Evolutionary conservation across 768 basidiomycete species (phyloP), one percentile per base, ranked within the genome.

Genomic region (Sutorius australiensis): DNA sequence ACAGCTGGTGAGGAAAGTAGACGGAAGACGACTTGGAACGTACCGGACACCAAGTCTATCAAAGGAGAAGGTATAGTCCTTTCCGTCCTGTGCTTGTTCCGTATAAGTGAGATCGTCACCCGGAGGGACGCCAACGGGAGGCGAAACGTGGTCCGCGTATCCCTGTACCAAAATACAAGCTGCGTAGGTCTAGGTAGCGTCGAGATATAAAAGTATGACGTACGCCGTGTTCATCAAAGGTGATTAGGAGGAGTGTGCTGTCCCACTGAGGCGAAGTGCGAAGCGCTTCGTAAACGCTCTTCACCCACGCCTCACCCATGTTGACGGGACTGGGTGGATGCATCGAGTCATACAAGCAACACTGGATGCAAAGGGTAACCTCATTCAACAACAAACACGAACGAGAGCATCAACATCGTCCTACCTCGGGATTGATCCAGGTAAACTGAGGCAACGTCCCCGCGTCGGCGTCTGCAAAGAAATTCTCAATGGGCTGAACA

Each of bases 201-300:
- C 2, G 27, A 31, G 10, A 5, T 19, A 9, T 21, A 49, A 14
- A 13, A 16, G 14, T 24, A 5, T 4, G 16, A 59, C 63, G 16
- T 38, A 65, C 63, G 3, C 64, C 64, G 4, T 65, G 64, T 24
- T 65, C 64, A n/a, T 65, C 64, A 45, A 65, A 65, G 6, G 64
- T 61, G 36, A 66, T 13, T 2, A 65, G 13, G n/a, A 65, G 66
- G 8, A 65, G 55, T 1, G 39, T 40, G 13, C 30, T 34, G 1
- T 64, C 46, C 64, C 64, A 65, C 13, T 65, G 64, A 30, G 63
- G 63, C 10, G 64, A 65, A 13, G 19, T 55, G 0, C 64, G 64
- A 14, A 65, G 48, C 6, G 64, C 59, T 36, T 65, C 64, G 36
- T 66, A 65, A 7, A 65, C 36, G 13, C 51, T 47, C 8, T 65